A percentile compares a stretch with the other conserved stretches of the same genome.
These are phyloP conservation scores for Cyclocybe cylindracea DNA, from an alignment of 768 basidiomycete genomes.

Conservation along the genomic window DNA sequence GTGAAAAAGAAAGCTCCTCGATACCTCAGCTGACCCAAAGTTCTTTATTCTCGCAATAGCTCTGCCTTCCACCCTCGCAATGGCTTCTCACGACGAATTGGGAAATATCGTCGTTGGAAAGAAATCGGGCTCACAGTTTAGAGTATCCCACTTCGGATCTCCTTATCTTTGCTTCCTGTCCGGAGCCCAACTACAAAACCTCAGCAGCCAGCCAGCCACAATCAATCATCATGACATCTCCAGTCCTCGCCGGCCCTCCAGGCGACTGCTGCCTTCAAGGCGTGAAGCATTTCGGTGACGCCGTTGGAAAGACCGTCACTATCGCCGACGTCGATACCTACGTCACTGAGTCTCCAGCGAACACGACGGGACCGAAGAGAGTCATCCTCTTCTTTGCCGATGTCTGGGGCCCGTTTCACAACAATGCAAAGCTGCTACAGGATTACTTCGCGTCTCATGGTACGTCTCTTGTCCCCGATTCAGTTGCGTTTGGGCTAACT, in stretches of 20 bases:
- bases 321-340: conserved; percentile 54
- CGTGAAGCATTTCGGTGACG: conserved; percentile 51
- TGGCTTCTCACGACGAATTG: no score
- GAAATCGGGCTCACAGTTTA: no score
- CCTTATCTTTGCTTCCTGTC: no score
- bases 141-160: no score
- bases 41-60: no score
- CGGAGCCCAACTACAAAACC: no score
- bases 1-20: no score
- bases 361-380: conserved; percentile 32
- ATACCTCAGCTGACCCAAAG: no score
- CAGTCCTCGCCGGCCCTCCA: conserved; percentile 41
- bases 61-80: no score
- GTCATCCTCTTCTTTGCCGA: conserved; percentile 62
- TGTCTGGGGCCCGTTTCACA: conserved; percentile 57
- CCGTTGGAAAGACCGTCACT: conserved; percentile 39
- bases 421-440: conserved; percentile 60
- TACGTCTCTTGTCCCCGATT: conserved; percentile 44
- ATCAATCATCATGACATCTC: conserved; percentile 9
- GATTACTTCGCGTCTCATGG: conserved; percentile 60
- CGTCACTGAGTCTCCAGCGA: conserved; percentile 48
- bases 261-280: conserved; percentile 54
- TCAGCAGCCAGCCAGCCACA: no score
- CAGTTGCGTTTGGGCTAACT: neutral
- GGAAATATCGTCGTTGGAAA: no score